A percentile compares a stretch with the other conserved stretches of the same genome.
phyloP scores from a whole-genome alignment of 1,139 yeast genomes.

The Meyerozyma athensensis region DNA sequence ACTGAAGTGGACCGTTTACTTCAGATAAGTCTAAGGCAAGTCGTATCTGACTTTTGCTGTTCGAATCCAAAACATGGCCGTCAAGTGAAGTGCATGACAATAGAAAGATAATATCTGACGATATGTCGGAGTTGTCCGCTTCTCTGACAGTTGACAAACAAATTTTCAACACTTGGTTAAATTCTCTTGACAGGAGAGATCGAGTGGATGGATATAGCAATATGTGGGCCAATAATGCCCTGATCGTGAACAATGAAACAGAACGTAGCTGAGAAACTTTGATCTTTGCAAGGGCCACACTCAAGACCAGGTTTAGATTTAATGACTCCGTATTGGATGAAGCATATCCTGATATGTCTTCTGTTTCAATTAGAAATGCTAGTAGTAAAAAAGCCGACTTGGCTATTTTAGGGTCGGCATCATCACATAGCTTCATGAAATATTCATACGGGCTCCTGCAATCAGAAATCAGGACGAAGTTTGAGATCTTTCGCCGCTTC shows the following conservation, averaged over 20 bases:
- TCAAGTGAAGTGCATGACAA: neutral
- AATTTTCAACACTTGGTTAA: neutral
- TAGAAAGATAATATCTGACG: neutral
- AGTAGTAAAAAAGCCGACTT: no score
- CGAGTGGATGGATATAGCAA: neutral
- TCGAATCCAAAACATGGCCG: neutral
- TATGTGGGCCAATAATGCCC: neutral
- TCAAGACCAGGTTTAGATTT: no score
- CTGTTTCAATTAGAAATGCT: no score
- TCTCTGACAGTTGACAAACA: neutral
- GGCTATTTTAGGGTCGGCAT: no score
- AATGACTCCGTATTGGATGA: no score
- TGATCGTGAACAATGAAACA: neutral
- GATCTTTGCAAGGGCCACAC: neutral
- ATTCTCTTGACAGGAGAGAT: neutral
- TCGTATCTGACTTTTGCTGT: neutral
- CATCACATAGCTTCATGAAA: no score
- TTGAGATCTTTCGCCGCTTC: no score
- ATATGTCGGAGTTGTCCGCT: neutral
- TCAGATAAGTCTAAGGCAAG: neutral
- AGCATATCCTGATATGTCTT: no score
- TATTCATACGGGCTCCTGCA: no score
- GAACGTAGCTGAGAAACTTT: neutral
- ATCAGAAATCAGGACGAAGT: no score
- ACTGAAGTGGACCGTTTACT: neutral